Evolutionary conservation across 306 rosid species (phyloP).

Genomic region (Boehmeria nivea): DNA sequence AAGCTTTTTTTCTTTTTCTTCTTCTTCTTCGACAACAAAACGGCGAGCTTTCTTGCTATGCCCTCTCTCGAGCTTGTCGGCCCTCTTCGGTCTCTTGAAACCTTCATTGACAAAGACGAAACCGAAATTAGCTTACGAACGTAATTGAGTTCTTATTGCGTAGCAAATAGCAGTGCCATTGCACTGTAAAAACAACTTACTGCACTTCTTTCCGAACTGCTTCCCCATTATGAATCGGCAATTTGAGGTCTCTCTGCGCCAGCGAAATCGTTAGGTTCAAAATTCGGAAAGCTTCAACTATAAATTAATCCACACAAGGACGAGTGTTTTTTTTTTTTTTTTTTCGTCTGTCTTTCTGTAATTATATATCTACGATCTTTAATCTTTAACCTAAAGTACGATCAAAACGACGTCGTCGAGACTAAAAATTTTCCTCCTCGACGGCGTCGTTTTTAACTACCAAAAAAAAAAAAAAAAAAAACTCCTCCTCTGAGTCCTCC

Average conservation of each 20-base stretch:
- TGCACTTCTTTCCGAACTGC: slow-evolving; percentile 7
- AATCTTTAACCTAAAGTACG: no score
- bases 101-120: slow-evolving; percentile 3
- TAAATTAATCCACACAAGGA: no score
- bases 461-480: no score
- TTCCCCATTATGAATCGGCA: slow-evolving; percentile 9
- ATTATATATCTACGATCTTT: no score
- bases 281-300: neutral
- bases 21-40: no score
- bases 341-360: no score
- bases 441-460: no score
- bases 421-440: no score
- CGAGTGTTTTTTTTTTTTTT: no score
- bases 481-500: no score
- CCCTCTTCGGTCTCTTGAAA: slow-evolving; percentile 20
- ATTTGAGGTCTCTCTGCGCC: no score
- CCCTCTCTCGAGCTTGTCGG: slow-evolving; percentile 4
- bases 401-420: no score
- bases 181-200: slow-evolving; percentile 2
- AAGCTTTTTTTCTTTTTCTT: slow-evolving; percentile 18
- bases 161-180: neutral
- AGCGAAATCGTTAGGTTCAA: neutral
- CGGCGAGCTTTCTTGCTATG: slow-evolving; percentile 16
- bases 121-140: neutral
- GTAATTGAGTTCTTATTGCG: neutral